A percentile compares a stretch with the other conserved stretches of the same genome.
These are phyloP conservation scores for Penstemon newberryi DNA, from an alignment of 257 asterid species.

Conservation along the genomic window DNA sequence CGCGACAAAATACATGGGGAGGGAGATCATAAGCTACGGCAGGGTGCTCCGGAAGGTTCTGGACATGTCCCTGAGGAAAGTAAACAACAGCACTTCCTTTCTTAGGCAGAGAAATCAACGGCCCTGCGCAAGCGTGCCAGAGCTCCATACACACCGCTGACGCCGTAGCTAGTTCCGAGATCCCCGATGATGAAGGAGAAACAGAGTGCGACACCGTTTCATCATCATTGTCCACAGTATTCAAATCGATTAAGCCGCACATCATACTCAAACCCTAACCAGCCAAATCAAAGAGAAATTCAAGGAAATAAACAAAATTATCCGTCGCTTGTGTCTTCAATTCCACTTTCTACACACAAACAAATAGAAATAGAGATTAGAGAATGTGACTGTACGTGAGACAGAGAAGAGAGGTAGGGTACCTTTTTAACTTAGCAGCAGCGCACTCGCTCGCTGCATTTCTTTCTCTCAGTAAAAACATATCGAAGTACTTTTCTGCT, in stretches of 20 bases:
- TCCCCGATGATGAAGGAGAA: conserved; percentile 30
- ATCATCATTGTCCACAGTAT: conserved; percentile 61
- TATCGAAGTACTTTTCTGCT: conserved; percentile 26
- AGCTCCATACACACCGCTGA: conserved; percentile 86
- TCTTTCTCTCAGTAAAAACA: conserved; percentile 48
- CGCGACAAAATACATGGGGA: conserved; percentile 90
- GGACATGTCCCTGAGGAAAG: conserved; percentile 93
- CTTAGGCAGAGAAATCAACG: conserved; percentile 86
- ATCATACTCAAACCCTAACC: conserved; percentile 38
- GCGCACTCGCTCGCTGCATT: conserved; percentile 28
- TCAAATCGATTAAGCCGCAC: conserved; percentile 74
- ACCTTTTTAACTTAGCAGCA: conserved; percentile 33
- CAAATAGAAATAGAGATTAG: conserved; percentile 17
- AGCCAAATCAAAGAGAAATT: conserved; percentile 17
- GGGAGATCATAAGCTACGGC: conserved; percentile 56
- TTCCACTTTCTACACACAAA: not conserved
- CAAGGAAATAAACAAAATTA: conserved; percentile 1
- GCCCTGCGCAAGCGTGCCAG: conserved; percentile 99
- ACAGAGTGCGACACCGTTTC: conserved; percentile 40
- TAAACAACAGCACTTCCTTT: conserved; percentile 84
- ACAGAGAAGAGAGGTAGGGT: conserved; percentile 9
- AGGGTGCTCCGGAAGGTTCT: conserved; percentile 61
- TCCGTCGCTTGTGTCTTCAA: not conserved
- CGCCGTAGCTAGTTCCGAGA: conserved; percentile 31
- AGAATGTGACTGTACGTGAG: conserved; percentile 21